Conservation (phyloP, 805 yeast species). For the Peterozyma toletana region DNA sequence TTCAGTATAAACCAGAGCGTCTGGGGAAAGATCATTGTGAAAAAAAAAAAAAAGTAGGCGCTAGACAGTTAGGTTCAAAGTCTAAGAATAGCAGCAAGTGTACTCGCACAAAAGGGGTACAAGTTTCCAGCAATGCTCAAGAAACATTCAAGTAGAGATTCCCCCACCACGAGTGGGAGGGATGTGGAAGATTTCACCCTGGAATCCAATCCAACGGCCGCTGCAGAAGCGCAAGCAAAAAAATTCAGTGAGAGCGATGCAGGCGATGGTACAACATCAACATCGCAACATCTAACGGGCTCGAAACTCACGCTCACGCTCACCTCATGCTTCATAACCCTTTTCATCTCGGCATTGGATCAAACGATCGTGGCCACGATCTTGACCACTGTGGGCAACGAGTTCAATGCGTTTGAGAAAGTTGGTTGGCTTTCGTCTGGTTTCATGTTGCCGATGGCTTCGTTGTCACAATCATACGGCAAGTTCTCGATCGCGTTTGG, state of each 20-base stretch:
- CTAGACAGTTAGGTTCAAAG: no score
- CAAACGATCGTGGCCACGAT: slow-evolving; percentile 52
- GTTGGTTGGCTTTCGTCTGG: slow-evolving; percentile 57
- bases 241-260: slow-evolving; percentile 21
- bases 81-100: no score
- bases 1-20: no score
- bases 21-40: no score
- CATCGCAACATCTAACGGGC: slow-evolving; percentile 19
- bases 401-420: slow-evolving; percentile 41
- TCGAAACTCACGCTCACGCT: slow-evolving; percentile 9
- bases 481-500: slow-evolving; percentile 50
- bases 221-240: no score
- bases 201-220: no score
- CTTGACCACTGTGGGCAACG: slow-evolving; percentile 38
- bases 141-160: no score
- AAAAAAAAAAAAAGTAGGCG: no score
- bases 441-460: slow-evolving; percentile 45
- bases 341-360: slow-evolving; percentile 38
- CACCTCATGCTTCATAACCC: slow-evolving; percentile 8
- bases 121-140: no score
- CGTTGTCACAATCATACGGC: slow-evolving; percentile 52
- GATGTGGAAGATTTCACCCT: no score
- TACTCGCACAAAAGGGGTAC: no score
- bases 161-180: no score
- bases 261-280: slow-evolving; percentile 28